Evolutionary conservation across 805 yeast species (phyloP), one percentile per base, ranked within the genome.

Genomic region (Kodamaea fukazawae): DNA sequence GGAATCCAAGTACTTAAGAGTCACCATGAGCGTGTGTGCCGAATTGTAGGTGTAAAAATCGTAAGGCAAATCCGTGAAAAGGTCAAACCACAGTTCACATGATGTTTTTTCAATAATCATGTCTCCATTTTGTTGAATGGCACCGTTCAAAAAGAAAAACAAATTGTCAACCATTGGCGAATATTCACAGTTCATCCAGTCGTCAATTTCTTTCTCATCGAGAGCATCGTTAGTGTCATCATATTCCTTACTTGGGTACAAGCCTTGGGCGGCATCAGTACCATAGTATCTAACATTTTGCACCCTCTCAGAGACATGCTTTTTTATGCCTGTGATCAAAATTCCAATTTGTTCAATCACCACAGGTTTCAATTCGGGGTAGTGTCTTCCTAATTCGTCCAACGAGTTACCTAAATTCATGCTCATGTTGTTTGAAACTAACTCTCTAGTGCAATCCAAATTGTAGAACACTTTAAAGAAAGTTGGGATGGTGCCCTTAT

Each of bases 331-430:
- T 17, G 66, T 59, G 1, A 82, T 64, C n/a, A 81, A 47, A 0
- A 52, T 48, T 2, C 67, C 61, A 34, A 81, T 62, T 37, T 78
- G 76, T 3, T 67, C 60, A 36, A 77, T 59, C 15, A 89, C 78
- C 0, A 61, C 52, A 0, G 84, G 81, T 36, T 84, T 79, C 44
- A 88, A 66, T 2, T 74, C 78, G 1, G 95, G 86, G 53, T 86
- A 87, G 54, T 90, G 96, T 53, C 96, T 75, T 2, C 86, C 80
- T 34, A 89, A 61, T 49, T 86, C 95, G 54, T 89, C 96, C 50
- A 89, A 71, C 0, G 83, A 71, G 18, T 75, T 66, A 1, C 95
- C 96, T 12, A 86, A 55, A 22, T 71, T 70, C 10, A 73, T 67
- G 1, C 79, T 70, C 50, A 70, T 70, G 37, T 79, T 86, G 1